Base-by-base conservation (phyloP, 257 asterid species). In the Gentiana straminea region DNA sequence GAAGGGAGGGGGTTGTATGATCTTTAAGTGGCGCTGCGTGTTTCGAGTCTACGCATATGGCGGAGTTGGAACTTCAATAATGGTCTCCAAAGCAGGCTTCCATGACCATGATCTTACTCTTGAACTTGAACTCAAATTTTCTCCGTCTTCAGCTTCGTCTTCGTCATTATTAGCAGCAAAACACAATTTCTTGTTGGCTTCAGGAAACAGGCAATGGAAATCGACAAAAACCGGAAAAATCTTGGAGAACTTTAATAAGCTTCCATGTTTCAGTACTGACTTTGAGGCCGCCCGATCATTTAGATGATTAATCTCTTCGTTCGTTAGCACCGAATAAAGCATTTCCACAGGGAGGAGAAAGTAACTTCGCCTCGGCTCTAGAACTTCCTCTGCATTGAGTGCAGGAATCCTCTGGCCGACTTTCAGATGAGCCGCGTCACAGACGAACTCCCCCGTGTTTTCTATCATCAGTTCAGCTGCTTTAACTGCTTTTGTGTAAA, bases 71-170 rank as follows among this genome's bases (percentile, higher is more conserved):
- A 83, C 75, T 78, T 82, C 92, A 57, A 76, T 5, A 35, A 85
- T 85, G 54, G 94, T 82, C 59, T 85, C 94, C 65, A 85, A 64
- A 0, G 88, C 88, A 52, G 94, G 94, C 63, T 67, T 72, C 94
- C 94, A 85, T 8, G 91, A 82, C 72, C 89, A 64, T 41, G 74
- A 88, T 41, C 86, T 80, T 0, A 85, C 80, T 74, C 89, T 67
- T 41, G 74, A 88, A 36, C 86, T 80, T 0, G 85, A 74, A 50
- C 44, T 77, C 59, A 70, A 71, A 34, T 63, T 73, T 7, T 35
- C 52, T 5, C 33, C 60, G 57, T 65, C 71, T 3, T 58, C 54
- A 49, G 51, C 45, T 41, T 49, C 57, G 12, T 44, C 13, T 7
- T 45, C 65, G 53, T 51, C 32, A 15, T 15, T 15, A 15, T 15